These are phyloP conservation scores for Lepidium sativum DNA, from an alignment of 345 rosid genomes.

Conservation along the genomic window DNA sequence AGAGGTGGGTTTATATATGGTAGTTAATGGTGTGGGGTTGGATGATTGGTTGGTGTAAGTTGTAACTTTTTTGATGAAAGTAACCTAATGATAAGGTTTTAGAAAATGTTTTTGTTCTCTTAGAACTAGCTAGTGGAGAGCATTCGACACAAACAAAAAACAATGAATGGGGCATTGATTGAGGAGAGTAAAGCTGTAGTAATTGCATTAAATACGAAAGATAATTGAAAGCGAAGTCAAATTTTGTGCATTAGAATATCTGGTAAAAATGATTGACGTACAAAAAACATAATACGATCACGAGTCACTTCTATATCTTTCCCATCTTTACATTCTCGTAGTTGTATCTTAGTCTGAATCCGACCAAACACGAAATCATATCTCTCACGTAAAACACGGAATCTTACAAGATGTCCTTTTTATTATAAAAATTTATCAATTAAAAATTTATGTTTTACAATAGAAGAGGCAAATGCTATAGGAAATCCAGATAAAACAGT, in stretches of 20 bases:
- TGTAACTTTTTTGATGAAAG: not conserved
- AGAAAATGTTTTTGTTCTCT: not conserved
- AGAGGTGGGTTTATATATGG: not conserved
- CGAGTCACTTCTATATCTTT: constrained; percentile 8
- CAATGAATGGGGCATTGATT: constrained; percentile 17
- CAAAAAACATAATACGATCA: constrained; percentile 13
- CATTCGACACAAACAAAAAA: not conserved
- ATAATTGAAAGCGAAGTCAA: not conserved
- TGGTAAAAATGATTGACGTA: constrained; percentile 19
- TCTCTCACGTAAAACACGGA: not conserved
- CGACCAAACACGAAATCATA: constrained; percentile 17
- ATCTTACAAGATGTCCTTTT: not conserved
- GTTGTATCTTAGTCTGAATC: constrained; percentile 18
- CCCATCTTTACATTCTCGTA: constrained; percentile 21
- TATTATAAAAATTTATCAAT: too few species aligned
- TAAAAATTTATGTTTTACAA: too few species aligned
- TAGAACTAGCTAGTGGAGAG: not conserved
- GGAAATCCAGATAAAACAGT: not conserved
- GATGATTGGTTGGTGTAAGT: constrained; percentile 15
- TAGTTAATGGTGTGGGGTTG: constrained; percentile 12
- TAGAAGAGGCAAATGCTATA: not conserved
- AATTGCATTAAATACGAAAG: constrained; percentile 9
- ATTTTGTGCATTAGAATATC: not conserved
- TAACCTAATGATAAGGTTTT: constrained; percentile 6
- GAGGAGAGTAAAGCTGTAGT: not conserved